Percentiles rank a stretch among this genome's conserved stretches.
phyloP scores from a whole-genome alignment of 192 early-diverging fungal genomes.

The Phlyctochytrium planicorne region DNA sequence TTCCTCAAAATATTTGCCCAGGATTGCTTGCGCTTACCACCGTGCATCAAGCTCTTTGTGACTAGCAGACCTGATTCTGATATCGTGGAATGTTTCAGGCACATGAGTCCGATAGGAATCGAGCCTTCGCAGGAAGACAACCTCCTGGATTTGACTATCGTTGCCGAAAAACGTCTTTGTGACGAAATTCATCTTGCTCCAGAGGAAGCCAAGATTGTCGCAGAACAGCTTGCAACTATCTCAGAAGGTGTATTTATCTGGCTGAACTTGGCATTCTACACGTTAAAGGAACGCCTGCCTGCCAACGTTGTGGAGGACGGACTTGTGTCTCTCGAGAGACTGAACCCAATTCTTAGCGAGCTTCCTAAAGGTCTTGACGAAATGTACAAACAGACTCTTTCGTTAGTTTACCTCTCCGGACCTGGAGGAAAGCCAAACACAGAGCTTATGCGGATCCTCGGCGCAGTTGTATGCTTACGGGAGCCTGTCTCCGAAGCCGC shows the following conservation, averaged over 20 bases:
- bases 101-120: background rate
- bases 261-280: background rate
- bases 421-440: background rate
- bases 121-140: constrained; percentile 9
- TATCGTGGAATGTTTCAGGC: constrained; percentile 7
- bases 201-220: background rate
- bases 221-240: constrained; percentile 1
- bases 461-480: background rate
- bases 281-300: background rate
- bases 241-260: constrained; percentile 30
- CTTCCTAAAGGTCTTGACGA: constrained; percentile 8
- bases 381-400: background rate
- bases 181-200: background rate
- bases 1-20: constrained; percentile 12
- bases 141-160: background rate
- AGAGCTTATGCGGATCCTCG: background rate
- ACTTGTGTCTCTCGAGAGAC: background rate
- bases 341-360: background rate
- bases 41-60: constrained; percentile 16
- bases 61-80: constrained; percentile 24
- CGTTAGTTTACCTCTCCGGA: background rate
- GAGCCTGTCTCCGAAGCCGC: constrained; percentile 1
- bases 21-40: constrained; percentile 3
- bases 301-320: background rate
- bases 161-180: background rate